phyloP scores from a whole-genome alignment of 306 rosid genomes.

The Pterocarpus santalinus region DNA sequence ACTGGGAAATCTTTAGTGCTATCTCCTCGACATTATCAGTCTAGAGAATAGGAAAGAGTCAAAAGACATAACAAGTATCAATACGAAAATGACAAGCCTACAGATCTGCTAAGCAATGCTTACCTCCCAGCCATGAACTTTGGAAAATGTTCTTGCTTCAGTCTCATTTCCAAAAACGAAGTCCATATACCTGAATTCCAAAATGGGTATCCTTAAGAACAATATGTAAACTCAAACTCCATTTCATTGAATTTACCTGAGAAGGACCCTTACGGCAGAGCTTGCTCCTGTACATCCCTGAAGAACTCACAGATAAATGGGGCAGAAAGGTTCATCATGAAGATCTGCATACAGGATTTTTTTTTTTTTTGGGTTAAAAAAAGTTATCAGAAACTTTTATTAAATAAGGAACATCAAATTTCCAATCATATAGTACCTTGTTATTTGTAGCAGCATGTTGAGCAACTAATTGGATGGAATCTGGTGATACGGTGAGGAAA shows the following conservation, averaged over 20 bases:
- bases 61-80: slow-evolving; percentile 13
- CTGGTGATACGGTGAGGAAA: slow-evolving; percentile 92
- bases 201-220: slow-evolving; percentile 28
- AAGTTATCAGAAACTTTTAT: background rate
- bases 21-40: slow-evolving; percentile 85
- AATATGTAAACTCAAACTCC: background rate
- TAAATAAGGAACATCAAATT: background rate
- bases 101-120: slow-evolving; percentile 28
- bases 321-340: slow-evolving; percentile 88
- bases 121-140: slow-evolving; percentile 89
- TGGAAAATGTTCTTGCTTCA: slow-evolving; percentile 83
- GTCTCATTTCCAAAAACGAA: slow-evolving; percentile 88
- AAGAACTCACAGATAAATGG: slow-evolving; percentile 87
- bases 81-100: slow-evolving; percentile 4
- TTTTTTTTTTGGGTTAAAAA: background rate
- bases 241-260: slow-evolving; percentile 21
- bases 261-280: slow-evolving; percentile 61
- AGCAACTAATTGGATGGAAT: slow-evolving; percentile 88
- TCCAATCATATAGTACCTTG: slow-evolving; percentile 58
- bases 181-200: slow-evolving; percentile 69
- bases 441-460: slow-evolving; percentile 81
- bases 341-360: slow-evolving; percentile 59
- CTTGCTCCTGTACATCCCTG: slow-evolving; percentile 79
- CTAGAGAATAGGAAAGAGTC: slow-evolving; percentile 45
- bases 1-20: slow-evolving; percentile 81